phyloP scores from a whole-genome alignment of 495 filamentous ascomycete species.

The Poronia punctata region DNA sequence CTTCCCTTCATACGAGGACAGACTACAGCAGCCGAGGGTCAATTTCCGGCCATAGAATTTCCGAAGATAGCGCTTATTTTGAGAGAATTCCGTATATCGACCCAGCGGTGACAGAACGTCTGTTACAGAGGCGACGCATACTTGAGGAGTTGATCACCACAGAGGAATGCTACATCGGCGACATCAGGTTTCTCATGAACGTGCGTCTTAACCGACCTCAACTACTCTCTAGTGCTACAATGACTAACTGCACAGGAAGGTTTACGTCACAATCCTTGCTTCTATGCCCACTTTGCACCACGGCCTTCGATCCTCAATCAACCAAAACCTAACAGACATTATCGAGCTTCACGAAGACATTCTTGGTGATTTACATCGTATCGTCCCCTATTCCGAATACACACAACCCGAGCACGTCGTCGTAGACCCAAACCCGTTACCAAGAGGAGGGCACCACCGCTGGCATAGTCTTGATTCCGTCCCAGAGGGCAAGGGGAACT shows the following conservation, averaged over 20 bases:
- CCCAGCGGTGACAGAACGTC: conserved; percentile 60
- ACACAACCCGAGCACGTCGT: conserved; percentile 37
- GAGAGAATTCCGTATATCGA: conserved; percentile 53
- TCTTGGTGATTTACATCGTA: conserved; percentile 55
- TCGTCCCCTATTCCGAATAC: conserved; percentile 56
- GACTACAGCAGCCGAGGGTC: conserved; percentile 59
- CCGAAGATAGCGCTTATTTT: conserved; percentile 58
- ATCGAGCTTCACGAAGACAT: conserved; percentile 66
- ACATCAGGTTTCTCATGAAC: conserved; percentile 77
- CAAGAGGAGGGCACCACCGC: conserved; percentile 37
- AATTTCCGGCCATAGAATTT: conserved; percentile 49
- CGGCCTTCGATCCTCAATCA: conserved; percentile 54
- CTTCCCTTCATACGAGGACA: conserved; percentile 48
- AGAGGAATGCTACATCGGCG: conserved; percentile 82
- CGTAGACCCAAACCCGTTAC: conserved; percentile 14
- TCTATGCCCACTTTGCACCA: conserved; percentile 50
- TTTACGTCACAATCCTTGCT: conserved; percentile 60
- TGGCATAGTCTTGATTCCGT: conserved; percentile 58
- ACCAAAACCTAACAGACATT: conserved; percentile 61
- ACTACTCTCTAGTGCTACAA: neutral
- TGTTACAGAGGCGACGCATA: conserved; percentile 66
- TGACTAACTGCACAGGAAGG: conserved; percentile 42
- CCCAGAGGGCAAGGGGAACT: conserved; percentile 39
- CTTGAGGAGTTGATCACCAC: conserved; percentile 78
- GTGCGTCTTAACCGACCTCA: conserved; percentile 49